Percentiles rank a stretch among this genome's conserved stretches.
Evolutionary conservation across 805 yeast genomes (phyloP).

Genomic region (Kuraishia borneana): DNA sequence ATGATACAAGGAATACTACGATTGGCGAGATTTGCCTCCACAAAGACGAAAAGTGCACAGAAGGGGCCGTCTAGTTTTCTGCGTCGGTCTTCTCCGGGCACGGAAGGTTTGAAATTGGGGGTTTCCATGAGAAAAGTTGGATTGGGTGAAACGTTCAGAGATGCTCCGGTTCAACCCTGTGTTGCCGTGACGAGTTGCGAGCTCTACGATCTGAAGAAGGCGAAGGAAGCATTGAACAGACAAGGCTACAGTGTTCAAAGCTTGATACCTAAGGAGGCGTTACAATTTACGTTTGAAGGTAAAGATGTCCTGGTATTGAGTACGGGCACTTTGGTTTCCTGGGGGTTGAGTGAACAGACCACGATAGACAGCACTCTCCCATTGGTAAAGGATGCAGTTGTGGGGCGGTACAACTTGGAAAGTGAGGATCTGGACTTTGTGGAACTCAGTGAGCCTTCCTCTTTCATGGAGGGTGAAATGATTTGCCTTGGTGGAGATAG

Average conservation of each 20-base stretch:
- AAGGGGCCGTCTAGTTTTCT: not conserved
- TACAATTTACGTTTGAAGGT: slow-evolving; percentile 32
- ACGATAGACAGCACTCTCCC: slow-evolving; percentile 39
- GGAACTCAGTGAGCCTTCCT: slow-evolving; percentile 26
- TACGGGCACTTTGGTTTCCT: slow-evolving; percentile 74
- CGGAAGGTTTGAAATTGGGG: not conserved
- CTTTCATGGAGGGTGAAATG: slow-evolving; percentile 56
- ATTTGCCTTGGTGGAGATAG: slow-evolving; percentile 48
- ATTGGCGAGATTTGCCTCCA: slow-evolving; percentile 1
- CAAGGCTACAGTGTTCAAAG: slow-evolving; percentile 21
- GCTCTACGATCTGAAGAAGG: slow-evolving; percentile 44
- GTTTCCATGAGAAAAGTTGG: not conserved
- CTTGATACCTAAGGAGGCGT: slow-evolving; percentile 51
- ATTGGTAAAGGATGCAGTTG: slow-evolving; percentile 34
- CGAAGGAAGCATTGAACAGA: slow-evolving; percentile 24
- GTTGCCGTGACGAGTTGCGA: slow-evolving; percentile 70
- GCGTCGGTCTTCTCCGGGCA: not conserved
- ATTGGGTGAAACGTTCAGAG: not conserved
- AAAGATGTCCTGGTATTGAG: slow-evolving; percentile 44
- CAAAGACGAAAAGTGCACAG: not conserved
- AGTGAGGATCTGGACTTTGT: slow-evolving; percentile 83
- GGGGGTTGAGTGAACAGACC: slow-evolving; percentile 61
- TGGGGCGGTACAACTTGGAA: slow-evolving; percentile 41
- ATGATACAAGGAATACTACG: too few species aligned
- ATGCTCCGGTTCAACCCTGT: slow-evolving; percentile 27